phyloP scores from a whole-genome alignment of 73 alveolate species.

The Tetrahymena borealis region DNA sequence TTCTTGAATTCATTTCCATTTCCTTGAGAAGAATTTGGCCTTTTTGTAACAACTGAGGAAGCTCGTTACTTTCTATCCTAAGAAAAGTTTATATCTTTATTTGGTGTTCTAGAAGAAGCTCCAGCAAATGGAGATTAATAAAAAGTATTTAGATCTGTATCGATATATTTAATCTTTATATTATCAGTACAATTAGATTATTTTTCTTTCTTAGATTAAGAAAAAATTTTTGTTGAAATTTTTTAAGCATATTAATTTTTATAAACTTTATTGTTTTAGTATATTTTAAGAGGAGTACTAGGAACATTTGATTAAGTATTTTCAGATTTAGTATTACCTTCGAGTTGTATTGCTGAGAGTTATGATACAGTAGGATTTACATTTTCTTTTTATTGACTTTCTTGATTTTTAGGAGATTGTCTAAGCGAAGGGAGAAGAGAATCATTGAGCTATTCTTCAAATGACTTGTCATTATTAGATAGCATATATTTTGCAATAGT shows the following conservation, averaged over 20 bases:
- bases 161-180: background rate
- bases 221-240: too few relatives aligned
- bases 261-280: background rate
- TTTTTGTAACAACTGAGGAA: background rate
- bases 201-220: background rate
- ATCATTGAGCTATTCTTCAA: background rate
- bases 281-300: background rate
- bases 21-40: too few relatives aligned
- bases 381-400: background rate
- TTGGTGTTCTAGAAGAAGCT: background rate
- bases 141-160: background rate
- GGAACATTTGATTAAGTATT: background rate
- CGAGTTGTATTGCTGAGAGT: background rate
- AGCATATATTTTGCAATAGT: background rate
- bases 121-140: background rate
- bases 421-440: background rate
- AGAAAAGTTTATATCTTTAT: background rate
- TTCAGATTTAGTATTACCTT: background rate
- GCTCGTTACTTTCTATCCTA: background rate
- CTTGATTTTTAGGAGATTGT: background rate
- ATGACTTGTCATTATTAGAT: background rate
- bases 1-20: too few relatives aligned
- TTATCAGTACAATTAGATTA: too few relatives aligned
- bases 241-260: background rate
- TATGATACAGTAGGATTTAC: background rate